A percentile compares a stretch with the other conserved stretches of the same genome.
These are phyloP conservation scores for Hyaloscypha finlandica DNA, from an alignment of 495 filamentous ascomycete species.

Conservation along the genomic window DNA sequence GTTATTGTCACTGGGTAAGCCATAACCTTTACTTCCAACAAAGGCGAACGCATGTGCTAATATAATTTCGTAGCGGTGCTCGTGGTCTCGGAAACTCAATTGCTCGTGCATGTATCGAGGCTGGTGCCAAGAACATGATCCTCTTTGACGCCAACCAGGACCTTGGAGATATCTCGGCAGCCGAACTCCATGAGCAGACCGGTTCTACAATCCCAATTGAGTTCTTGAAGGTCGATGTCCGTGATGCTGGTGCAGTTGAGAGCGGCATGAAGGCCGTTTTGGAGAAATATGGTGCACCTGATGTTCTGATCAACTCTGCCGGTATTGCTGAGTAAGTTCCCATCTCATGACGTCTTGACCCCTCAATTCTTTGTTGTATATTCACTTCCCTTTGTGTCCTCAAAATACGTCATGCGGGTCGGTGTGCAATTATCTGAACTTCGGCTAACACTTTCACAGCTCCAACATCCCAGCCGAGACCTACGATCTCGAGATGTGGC, in stretches of 20 bases:
- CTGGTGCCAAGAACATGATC: slow-evolving; percentile 68
- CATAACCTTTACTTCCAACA: slow-evolving; percentile 1
- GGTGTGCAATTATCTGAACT: slow-evolving; percentile 3
- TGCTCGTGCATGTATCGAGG: slow-evolving; percentile 73
- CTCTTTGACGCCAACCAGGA: slow-evolving; percentile 76
- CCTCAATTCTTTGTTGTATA: too few relatives aligned
- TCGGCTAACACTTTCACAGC: slow-evolving; percentile 19
- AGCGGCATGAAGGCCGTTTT: slow-evolving; percentile 60
- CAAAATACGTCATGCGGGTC: background rate
- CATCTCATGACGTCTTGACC: background rate
- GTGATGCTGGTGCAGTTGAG: slow-evolving; percentile 62
- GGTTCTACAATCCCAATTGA: slow-evolving; percentile 60
- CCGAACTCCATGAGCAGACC: slow-evolving; percentile 65
- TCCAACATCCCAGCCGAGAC: slow-evolving; percentile 63
- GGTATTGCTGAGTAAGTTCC: slow-evolving; percentile 71
- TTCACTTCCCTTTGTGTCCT: background rate
- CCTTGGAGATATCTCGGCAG: slow-evolving; percentile 66
- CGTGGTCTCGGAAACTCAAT: slow-evolving; percentile 77
- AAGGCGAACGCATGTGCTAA: background rate
- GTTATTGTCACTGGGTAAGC: slow-evolving; percentile 73
- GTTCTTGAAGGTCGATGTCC: slow-evolving; percentile 79
- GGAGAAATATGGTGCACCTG: slow-evolving; percentile 62
- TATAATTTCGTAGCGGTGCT: slow-evolving; percentile 56
- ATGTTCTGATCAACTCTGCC: slow-evolving; percentile 80
- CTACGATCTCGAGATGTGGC: slow-evolving; percentile 61